These are phyloP conservation scores for Viridothelium virens DNA, from an alignment of 495 filamentous ascomycete genomes.

Conservation along the genomic window DNA sequence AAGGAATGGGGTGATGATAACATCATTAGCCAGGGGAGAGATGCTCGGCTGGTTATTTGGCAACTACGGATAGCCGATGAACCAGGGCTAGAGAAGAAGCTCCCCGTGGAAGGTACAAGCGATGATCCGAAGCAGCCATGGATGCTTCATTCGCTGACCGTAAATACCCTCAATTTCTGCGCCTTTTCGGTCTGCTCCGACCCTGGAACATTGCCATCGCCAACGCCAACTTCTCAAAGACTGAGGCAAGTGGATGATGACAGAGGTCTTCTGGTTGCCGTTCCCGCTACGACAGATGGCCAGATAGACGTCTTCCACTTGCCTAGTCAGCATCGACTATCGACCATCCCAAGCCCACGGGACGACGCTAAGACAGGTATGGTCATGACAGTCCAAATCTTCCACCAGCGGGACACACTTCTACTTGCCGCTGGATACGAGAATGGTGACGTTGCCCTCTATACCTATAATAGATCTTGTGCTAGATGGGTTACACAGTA, in stretches of 20 bases:
- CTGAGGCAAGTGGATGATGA: constrained; percentile 11
- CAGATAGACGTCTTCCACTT: constrained; percentile 82
- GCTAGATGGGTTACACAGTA: constrained; percentile 59
- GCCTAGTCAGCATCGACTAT: constrained; percentile 59
- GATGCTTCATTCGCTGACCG: constrained; percentile 72
- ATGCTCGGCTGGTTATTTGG: constrained; percentile 84
- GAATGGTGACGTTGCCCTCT: constrained; percentile 65
- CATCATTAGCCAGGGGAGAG: constrained; percentile 68
- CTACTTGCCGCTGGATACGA: constrained; percentile 74
- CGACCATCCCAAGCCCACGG: constrained; percentile 52
- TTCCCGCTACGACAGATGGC: constrained; percentile 28
- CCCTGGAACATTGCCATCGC: not conserved
- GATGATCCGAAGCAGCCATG: constrained; percentile 54
- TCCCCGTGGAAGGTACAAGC: constrained; percentile 60
- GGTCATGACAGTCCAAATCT: constrained; percentile 76
- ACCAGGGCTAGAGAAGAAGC: constrained; percentile 50
- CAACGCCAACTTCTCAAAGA: constrained; percentile 6
- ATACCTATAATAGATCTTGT: constrained; percentile 30
- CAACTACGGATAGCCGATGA: constrained; percentile 57
- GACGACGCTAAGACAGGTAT: constrained; percentile 62
- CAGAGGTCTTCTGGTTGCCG: constrained; percentile 27
- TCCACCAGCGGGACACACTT: constrained; percentile 39
- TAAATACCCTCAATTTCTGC: constrained; percentile 96
- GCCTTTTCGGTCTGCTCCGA: constrained; percentile 61
- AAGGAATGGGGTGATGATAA: constrained; percentile 55